These are phyloP conservation scores for Eucalyptus victrix DNA, from an alignment of 345 rosid genomes.

Conservation along the genomic window DNA sequence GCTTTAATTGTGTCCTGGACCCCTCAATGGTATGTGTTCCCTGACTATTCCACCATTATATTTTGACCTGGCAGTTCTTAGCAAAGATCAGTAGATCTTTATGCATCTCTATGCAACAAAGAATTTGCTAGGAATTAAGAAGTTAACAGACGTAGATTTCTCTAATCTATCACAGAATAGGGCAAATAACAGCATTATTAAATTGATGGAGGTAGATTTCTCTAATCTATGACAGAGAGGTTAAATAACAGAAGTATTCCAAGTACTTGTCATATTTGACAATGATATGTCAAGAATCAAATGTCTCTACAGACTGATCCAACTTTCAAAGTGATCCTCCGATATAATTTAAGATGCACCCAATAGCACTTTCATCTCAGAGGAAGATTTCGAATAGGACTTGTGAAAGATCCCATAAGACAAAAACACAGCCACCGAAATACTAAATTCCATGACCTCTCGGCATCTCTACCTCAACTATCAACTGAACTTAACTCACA, in stretches of 20 bases:
- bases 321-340: background rate
- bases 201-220: background rate
- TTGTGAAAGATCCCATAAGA: background rate
- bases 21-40: slow-evolving; percentile 71
- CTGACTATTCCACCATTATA: slow-evolving; percentile 35
- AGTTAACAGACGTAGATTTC: background rate
- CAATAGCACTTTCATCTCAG: background rate
- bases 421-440: background rate
- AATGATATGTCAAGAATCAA: background rate
- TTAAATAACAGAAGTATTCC: no score
- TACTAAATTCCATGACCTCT: background rate
- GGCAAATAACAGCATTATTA: background rate
- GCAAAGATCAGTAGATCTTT: background rate
- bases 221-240: background rate
- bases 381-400: background rate
- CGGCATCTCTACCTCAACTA: background rate
- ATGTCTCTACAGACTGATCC: background rate
- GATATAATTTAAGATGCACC: background rate
- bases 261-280: background rate
- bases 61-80: background rate
- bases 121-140: background rate
- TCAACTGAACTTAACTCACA: background rate
- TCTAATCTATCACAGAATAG: background rate
- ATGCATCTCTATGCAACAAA: background rate
- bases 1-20: background rate